These are phyloP conservation scores for Boletus tylopilopsis DNA, from an alignment of 768 basidiomycete species.

Conservation along the genomic window DNA sequence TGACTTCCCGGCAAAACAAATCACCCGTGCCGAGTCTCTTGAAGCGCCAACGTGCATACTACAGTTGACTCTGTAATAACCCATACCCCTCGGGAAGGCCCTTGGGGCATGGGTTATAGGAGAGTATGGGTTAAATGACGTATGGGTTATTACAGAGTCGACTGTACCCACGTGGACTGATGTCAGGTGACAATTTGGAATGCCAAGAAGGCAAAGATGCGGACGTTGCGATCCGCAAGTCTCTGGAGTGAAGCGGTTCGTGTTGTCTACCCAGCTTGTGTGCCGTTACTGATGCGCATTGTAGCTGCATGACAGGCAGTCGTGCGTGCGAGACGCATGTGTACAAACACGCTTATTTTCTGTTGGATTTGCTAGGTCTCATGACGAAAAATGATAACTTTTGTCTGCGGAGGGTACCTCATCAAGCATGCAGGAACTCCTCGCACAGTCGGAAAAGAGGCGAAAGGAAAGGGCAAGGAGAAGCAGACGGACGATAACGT, in stretches of 20 bases:
- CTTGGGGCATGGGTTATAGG: too few species aligned
- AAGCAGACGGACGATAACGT: constrained; percentile 26
- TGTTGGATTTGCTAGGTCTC: constrained; percentile 68
- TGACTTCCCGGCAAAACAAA: constrained; percentile 41
- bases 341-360: constrained; percentile 63
- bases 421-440: not conserved
- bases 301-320: constrained; percentile 63
- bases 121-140: too few species aligned
- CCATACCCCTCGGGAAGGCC: too few species aligned
- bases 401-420: not conserved
- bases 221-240: constrained; percentile 66
- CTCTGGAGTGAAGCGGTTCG: constrained; percentile 60
- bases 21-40: constrained; percentile 59
- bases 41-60: constrained; percentile 80
- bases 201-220: constrained; percentile 95
- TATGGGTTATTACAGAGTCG: too few species aligned
- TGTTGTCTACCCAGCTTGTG: not conserved
- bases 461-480: constrained; percentile 30
- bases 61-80: too few species aligned
- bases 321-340: constrained; percentile 64
- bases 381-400: constrained; percentile 67
- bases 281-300: not conserved
- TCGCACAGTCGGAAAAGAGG: constrained; percentile 8
- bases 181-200: constrained; percentile 91
- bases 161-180: not conserved